These are phyloP conservation scores for Trypanosoma melophagium DNA, from an alignment of 208 protist genomes.

Conservation along the genomic window DNA sequence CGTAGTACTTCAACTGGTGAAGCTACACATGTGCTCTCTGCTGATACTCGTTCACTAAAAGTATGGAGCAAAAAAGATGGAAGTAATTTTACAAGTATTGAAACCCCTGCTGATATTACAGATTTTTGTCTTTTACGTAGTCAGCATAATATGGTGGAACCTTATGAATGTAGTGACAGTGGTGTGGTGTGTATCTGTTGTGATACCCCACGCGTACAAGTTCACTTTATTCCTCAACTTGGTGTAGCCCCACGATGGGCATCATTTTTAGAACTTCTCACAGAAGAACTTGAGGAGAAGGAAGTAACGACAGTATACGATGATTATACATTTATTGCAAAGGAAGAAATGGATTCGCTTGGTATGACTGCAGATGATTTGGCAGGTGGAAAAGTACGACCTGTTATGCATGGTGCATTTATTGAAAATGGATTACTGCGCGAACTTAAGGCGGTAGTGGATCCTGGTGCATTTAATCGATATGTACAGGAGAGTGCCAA, in stretches of 20 bases:
- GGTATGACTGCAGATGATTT: slow-evolving; percentile 85
- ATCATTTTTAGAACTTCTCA: slow-evolving; percentile 96
- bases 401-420: slow-evolving; percentile 98
- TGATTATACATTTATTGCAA: slow-evolving; percentile 98
- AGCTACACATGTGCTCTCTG: slow-evolving; percentile 69
- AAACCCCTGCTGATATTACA: slow-evolving; percentile 78
- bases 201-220: slow-evolving; percentile 90
- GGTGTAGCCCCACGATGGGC: slow-evolving; percentile 97
- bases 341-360: slow-evolving; percentile 91
- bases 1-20: slow-evolving; percentile 74
- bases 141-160: slow-evolving; percentile 78
- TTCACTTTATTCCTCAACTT: slow-evolving; percentile 96
- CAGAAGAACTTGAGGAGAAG: slow-evolving; percentile 91
- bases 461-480: slow-evolving; percentile 91
- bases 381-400: slow-evolving; percentile 90
- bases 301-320: slow-evolving; percentile 92
- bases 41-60: slow-evolving; percentile 91
- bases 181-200: slow-evolving; percentile 91
- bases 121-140: slow-evolving; percentile 87
- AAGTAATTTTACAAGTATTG: slow-evolving; percentile 86
- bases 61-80: slow-evolving; percentile 93
- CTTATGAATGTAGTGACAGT: slow-evolving; percentile 80
- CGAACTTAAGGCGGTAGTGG: slow-evolving; percentile 79
- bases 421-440: slow-evolving; percentile 93
- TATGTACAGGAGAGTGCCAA: slow-evolving; percentile 63